Evolutionary conservation across 1,284 basidiomycete species (phyloP), one percentile per base, ranked within the genome.

Genomic region (Pseudozyma hubeiensis): DNA sequence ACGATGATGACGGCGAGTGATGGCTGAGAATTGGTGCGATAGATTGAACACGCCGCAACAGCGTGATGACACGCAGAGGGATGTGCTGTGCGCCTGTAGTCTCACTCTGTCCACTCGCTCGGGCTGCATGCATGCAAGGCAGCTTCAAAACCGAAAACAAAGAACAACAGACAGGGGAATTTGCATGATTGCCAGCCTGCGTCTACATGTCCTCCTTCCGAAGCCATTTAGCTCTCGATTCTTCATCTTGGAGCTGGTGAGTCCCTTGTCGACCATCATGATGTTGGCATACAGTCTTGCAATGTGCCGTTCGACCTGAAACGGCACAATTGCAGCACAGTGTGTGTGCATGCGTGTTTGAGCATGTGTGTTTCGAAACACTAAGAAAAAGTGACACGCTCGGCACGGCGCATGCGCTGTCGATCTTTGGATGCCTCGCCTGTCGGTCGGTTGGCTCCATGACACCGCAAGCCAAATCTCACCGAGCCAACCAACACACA

Each of bases 391-490:
- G 39, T 43, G 30, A 53, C 52, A 45, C 33, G 47, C 40, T 49
- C 49, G 57, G 40, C 31, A 29, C 14, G 24, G 19, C 48, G 46
- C 61, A 70, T 70, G 67, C 53, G 67, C 49, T 61, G 67, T 70
- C 67, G 67, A 70, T 70, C 67, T 30, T 52, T 53, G 48, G 47
- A 30, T 66, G 53, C 62, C 53, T 67, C 64, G 64, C 29, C n/a
- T 49, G 33, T 41, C n/a, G 10, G 40, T 41, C 16, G 10, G 35
- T 24, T 24, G 24, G 24, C 24, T 24, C 24, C 24, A 4, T 49
- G n/a, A n/a, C n/a, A n/a, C n/a, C n/a, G n/a, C n/a, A n/a, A 37
- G 57, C 17, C 11, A 40, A 30, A 31, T 48, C 46, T 31, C 19
- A 16, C 40, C 17, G 40, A 45, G 44, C 39, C 49, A 10, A 24